Evolutionary conservation across 2,329 filamentous ascomycete genomes (phyloP).

Genomic region (Penicillium sp.): DNA sequence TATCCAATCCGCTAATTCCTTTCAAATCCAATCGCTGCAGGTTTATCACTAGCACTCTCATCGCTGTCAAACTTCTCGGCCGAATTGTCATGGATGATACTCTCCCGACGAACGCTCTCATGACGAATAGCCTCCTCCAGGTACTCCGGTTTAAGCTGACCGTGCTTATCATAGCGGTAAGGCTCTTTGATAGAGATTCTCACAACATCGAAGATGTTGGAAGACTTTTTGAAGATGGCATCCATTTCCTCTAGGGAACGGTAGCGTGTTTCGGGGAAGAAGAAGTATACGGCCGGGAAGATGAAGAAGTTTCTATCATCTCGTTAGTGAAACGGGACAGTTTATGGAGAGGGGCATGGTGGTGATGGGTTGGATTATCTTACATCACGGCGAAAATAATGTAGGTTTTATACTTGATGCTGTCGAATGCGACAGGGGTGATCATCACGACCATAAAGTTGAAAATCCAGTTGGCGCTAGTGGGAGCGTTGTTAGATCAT

Average conservation of each 20-base stretch:
- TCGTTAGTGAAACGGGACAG: slow-evolving; percentile 8
- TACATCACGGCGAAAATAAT: slow-evolving; percentile 55
- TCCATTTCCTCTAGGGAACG: slow-evolving; percentile 70
- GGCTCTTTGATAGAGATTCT: slow-evolving; percentile 56
- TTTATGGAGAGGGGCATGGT: background rate
- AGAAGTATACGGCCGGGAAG: slow-evolving; percentile 60
- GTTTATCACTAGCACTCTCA: slow-evolving; percentile 23
- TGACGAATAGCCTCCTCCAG: slow-evolving; percentile 46
- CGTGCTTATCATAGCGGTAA: slow-evolving; percentile 61
- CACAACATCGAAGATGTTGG: slow-evolving; percentile 53
- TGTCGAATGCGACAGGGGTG: slow-evolving; percentile 61
- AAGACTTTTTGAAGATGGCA: slow-evolving; percentile 62
- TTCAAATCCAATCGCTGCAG: slow-evolving; percentile 2
- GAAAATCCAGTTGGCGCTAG: slow-evolving; percentile 56
- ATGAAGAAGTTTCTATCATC: slow-evolving; percentile 53
- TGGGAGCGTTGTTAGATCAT: slow-evolving; percentile 3
- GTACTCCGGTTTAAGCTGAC: slow-evolving; percentile 55
- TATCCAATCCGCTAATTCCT: background rate
- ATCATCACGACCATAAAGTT: slow-evolving; percentile 69
- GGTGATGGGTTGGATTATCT: slow-evolving; percentile 16
- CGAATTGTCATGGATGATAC: slow-evolving; percentile 17
- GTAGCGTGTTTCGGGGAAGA: slow-evolving; percentile 62
- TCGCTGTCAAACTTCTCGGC: slow-evolving; percentile 31
- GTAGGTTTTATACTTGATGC: slow-evolving; percentile 55
- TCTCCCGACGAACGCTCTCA: slow-evolving; percentile 31